Conservation (phyloP, 495 filamentous ascomycete species). For the Delitschia confertaspora region DNA sequence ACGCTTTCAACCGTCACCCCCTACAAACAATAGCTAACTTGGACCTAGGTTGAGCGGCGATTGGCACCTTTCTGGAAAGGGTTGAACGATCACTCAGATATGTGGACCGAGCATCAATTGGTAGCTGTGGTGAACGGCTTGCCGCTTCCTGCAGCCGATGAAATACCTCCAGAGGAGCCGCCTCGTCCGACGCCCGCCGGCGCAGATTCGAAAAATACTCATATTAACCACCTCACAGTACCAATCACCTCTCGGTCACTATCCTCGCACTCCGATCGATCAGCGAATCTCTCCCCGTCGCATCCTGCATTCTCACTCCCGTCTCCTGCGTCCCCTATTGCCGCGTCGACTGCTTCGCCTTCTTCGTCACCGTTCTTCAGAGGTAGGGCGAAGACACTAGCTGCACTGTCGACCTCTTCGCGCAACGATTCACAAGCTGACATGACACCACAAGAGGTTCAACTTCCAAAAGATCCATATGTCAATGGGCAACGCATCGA, state of each 20-base stretch:
- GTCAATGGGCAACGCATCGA: conserved; percentile 89
- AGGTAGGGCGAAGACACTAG: conserved; percentile 71
- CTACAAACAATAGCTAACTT: neutral
- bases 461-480: conserved; percentile 71
- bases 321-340: conserved; percentile 39
- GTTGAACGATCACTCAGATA: conserved; percentile 75
- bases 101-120: conserved; percentile 89
- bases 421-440: conserved; percentile 61
- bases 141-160: conserved; percentile 73
- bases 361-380: conserved; percentile 58
- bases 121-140: conserved; percentile 83
- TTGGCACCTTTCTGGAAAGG: conserved; percentile 94
- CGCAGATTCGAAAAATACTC: conserved; percentile 38
- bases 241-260: conserved; percentile 66
- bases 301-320: conserved; percentile 43
- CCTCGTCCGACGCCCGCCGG: conserved; percentile 33
- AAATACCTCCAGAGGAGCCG: conserved; percentile 59
- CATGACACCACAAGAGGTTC: conserved; percentile 64
- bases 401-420: conserved; percentile 62
- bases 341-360: conserved; percentile 40
- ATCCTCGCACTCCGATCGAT: conserved; percentile 63
- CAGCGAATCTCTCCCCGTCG: conserved; percentile 41
- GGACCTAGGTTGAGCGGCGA: conserved; percentile 71
- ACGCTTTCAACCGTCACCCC: no score
- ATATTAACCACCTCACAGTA: conserved; percentile 60